Base-by-base conservation (phyloP, 257 asterid genomes). In the Asclepias syriaca region DNA sequence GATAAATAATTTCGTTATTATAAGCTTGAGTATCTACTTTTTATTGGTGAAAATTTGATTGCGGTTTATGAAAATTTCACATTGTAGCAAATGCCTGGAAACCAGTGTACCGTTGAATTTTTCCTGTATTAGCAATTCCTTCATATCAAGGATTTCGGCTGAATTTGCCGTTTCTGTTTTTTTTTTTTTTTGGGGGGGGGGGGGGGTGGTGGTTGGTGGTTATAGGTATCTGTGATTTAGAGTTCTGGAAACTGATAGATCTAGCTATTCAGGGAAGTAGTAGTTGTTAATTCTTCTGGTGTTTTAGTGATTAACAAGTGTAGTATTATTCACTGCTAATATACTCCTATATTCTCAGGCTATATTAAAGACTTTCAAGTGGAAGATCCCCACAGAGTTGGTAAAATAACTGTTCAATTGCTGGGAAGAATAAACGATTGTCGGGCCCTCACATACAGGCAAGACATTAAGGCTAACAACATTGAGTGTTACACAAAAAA, bases 381-480 rank as follows among this genome's bases (percentile, higher is more conserved):
- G 53, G 85, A 90, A 16, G 96, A 92, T 70, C 91, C 93, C 39
- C 95, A 90, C 43, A 88, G 98, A 77, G 97, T 90, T 55, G 92
- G 94, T 78, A 85, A 71, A 80, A 92, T 95, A 71, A 82, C 84
- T n/a, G 99, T 92, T 75, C 87, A 92, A 81, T 85, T 95, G 74
- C 85, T 81, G 75, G 97, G 97, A 60, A 89, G 98, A 89, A 84
- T 94, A 73, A 94, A 87, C 2, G 97, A 94, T 72, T 88, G 97
- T 45, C 90, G 95, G 50, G 96, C 96, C 54, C 80, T 92, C 75
- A 88, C 93, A 14, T 81, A 87, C 55, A 85, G 99, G 69, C 98
- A 92, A 82, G 98, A 95, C 73, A 78, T 95, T 71, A 87, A 84
- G 83, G 95, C 91, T 19, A 81, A 83, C 3, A 64, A 75, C 61